A percentile compares a stretch with the other conserved stretches of the same genome.
phyloP scores from a whole-genome alignment of 768 basidiomycete genomes.

The Mycena indigotica region DNA sequence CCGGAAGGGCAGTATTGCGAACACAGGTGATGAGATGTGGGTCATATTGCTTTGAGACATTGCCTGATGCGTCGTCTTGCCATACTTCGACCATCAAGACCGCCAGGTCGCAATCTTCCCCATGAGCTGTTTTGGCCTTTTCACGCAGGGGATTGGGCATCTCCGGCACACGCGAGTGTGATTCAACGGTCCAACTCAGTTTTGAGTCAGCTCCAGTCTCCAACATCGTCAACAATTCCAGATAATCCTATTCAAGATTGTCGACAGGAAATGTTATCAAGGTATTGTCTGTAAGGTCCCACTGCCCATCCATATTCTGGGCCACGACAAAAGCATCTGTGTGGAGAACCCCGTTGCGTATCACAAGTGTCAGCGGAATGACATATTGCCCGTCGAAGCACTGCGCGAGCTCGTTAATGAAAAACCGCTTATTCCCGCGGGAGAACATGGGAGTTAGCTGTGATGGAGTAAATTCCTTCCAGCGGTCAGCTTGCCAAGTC shows the following conservation, averaged over 20 bases:
- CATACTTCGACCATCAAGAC: conserved; percentile 1
- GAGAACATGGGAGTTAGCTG: conserved; percentile 15
- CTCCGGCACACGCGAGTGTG: neutral
- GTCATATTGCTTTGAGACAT: conserved; percentile 41
- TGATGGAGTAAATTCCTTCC: conserved; percentile 5
- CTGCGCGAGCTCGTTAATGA: conserved; percentile 14
- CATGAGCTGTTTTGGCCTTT: no score
- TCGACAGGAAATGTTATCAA: neutral
- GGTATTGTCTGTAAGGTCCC: neutral
- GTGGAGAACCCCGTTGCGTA: neutral
- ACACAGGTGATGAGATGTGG: conserved; percentile 37
- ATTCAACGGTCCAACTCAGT: neutral
- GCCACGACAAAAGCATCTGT: neutral
- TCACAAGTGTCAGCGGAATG: conserved; percentile 1
- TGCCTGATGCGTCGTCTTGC: conserved; percentile 38
- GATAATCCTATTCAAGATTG: neutral
- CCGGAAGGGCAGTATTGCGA: conserved; percentile 33
- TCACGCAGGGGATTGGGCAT: conserved; percentile 1
- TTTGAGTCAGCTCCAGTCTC: neutral
- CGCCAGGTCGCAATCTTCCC: neutral
- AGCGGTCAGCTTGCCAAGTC: conserved; percentile 17
- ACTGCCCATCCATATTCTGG: neutral
- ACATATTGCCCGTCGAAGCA: conserved; percentile 3
- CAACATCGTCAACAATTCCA: neutral
- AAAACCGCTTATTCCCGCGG: conserved; percentile 14